Conservation (phyloP, 768 basidiomycete genomes). For the Rhodotorula diobovata region DNA sequence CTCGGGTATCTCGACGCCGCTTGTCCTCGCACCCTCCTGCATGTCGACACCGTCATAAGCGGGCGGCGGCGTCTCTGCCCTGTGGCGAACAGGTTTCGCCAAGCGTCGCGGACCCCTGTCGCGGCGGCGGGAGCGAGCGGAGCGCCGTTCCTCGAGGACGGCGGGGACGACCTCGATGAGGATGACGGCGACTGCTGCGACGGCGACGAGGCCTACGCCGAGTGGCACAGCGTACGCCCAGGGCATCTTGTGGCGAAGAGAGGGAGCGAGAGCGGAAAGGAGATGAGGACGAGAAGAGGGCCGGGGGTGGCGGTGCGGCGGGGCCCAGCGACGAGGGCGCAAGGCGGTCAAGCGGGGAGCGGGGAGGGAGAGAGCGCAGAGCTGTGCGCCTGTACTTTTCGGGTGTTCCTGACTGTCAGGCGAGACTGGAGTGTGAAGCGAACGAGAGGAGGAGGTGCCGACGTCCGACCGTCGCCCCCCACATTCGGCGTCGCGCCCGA, state of each 20-base stretch:
- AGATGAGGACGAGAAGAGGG: not conserved
- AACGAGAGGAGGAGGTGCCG: too few species aligned
- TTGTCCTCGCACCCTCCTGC: not conserved
- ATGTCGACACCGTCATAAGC: too few species aligned
- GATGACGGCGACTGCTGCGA: slow-evolving; percentile 13
- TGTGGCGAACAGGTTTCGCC: not conserved
- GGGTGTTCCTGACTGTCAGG: too few species aligned
- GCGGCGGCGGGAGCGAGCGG: not conserved
- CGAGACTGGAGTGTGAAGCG: too few species aligned
- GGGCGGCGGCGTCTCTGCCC: not conserved
- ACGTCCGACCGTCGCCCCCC: too few species aligned
- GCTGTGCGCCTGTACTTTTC: too few species aligned
- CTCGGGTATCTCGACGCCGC: not conserved
- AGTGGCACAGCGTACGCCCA: slow-evolving; percentile 8
- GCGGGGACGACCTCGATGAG: slow-evolving; percentile 8
- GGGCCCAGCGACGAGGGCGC: too few species aligned
- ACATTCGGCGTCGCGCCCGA: too few species aligned
- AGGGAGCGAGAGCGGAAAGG: not conserved
- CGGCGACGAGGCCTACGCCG: not conserved
- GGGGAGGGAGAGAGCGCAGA: too few species aligned
- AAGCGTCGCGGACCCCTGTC: not conserved
- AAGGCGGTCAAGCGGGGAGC: not conserved
- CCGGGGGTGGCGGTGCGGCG: not conserved
- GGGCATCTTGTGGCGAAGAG: not conserved
- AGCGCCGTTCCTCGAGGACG: slow-evolving; percentile 8